Conservation (phyloP, 108 stramenopile genomes). For the Fragilariopsis cylindrus region DNA sequence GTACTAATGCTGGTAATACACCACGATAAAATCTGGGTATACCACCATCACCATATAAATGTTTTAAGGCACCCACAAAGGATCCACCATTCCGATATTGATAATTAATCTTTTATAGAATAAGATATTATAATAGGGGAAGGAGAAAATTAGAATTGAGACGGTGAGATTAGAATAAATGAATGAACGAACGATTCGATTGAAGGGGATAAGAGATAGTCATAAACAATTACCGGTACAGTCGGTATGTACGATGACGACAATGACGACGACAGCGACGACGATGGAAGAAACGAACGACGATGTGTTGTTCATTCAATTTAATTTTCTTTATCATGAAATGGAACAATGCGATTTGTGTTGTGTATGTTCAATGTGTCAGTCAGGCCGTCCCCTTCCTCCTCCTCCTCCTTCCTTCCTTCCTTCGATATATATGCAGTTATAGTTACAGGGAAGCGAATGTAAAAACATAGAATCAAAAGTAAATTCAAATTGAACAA, state of each 20-base stretch:
- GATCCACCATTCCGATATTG: slow-evolving; percentile 98
- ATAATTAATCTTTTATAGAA: slow-evolving; percentile 86
- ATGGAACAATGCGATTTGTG: background rate
- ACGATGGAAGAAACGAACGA: background rate
- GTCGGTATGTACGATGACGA: too few relatives aligned
- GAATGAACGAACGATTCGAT: too few relatives aligned
- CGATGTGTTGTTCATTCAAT: background rate
- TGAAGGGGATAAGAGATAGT: background rate
- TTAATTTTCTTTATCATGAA: background rate
- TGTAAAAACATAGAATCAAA: background rate
- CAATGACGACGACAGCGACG: background rate
- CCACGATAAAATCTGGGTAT: slow-evolving; percentile 96
- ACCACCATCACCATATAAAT: slow-evolving; percentile 97
- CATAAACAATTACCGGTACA: too few relatives aligned
- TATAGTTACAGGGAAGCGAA: too few relatives aligned
- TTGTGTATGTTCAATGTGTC: background rate
- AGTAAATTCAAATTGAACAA: background rate
- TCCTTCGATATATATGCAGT: too few relatives aligned
- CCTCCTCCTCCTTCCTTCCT: too few relatives aligned
- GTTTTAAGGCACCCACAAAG: slow-evolving; percentile 79
- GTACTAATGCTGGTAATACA: slow-evolving; percentile 86
- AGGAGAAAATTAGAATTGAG: slow-evolving; percentile 6
- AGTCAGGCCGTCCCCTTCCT: background rate
- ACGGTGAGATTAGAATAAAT: background rate
- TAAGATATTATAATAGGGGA: background rate